These are phyloP conservation scores for Irpex sp. DNA, from an alignment of 1,284 basidiomycete genomes.

Conservation along the genomic window DNA sequence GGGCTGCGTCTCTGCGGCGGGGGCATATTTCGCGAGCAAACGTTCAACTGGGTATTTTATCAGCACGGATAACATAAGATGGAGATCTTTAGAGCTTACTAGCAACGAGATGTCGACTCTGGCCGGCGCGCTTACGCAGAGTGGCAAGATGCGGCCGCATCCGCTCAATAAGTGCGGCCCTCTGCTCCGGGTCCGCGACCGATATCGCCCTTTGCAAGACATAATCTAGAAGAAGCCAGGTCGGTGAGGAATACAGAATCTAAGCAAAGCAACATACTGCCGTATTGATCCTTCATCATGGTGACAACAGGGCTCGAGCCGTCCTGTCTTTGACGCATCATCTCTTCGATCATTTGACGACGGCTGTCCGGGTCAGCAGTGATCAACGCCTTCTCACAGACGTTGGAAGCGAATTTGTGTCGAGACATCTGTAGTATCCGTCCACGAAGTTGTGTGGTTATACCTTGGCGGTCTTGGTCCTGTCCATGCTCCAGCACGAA, in stretches of 20 bases:
- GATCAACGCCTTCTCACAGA: conserved; percentile 89
- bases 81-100: conserved; percentile 45
- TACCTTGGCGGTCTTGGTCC: conserved; percentile 62
- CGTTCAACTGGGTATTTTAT: conserved; percentile 55
- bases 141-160: conserved; percentile 65
- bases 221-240: conserved; percentile 51
- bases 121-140: conserved; percentile 70
- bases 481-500: conserved; percentile 86
- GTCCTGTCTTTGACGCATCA: conserved; percentile 65
- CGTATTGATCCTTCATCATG: conserved; percentile 93
- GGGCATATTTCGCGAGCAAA: conserved; percentile 45
- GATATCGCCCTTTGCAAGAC: conserved; percentile 75
- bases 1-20: conserved; percentile 1
- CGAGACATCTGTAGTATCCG: conserved; percentile 78
- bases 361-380: conserved; percentile 64
- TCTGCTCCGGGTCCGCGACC: conserved; percentile 72
- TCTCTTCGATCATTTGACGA: conserved; percentile 74
- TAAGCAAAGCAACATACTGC: conserved; percentile 52
- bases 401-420: conserved; percentile 97
- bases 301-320: conserved; percentile 61
- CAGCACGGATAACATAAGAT: not conserved
- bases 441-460: conserved; percentile 75
- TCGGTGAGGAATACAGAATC: not conserved
- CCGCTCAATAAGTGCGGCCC: conserved; percentile 56
- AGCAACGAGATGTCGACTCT: conserved; percentile 76